Conservation (phyloP, 2,329 filamentous ascomycete species). For the Fusarium veterinarium region DNA sequence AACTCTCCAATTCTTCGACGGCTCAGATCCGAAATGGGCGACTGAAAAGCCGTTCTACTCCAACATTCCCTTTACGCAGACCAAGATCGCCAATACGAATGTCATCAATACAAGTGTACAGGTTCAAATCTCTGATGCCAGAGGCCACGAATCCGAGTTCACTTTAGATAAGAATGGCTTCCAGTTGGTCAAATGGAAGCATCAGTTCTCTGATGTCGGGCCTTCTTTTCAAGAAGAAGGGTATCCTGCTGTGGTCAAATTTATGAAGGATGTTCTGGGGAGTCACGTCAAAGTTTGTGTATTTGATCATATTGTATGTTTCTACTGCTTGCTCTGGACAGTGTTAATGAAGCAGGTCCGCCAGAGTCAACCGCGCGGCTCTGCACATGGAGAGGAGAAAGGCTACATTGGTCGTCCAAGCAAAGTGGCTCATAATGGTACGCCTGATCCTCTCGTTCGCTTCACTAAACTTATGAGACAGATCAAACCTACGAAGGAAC, state of each 20-base stretch:
- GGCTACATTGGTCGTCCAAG: not conserved
- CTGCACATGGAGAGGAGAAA: not conserved
- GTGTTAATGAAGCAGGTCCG: rapidly evolving
- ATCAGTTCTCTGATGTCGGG: not conserved
- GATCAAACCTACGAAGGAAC: not conserved
- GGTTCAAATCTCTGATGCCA: not conserved
- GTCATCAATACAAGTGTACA: not conserved
- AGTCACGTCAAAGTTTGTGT: not conserved
- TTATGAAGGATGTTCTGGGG: not conserved
- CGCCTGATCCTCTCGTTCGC: too few species aligned
- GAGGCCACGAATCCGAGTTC: not conserved
- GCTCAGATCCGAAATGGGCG: not conserved
- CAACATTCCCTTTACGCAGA: not conserved
- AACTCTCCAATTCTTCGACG: not conserved
- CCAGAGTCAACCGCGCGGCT: not conserved
- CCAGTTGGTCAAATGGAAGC: not conserved
- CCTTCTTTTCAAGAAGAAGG: not conserved
- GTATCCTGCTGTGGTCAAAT: not conserved
- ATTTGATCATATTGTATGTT: not conserved
- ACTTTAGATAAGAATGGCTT: rapidly evolving
- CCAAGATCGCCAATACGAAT: not conserved
- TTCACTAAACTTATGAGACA: not conserved
- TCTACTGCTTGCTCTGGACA: not conserved
- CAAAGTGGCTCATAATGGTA: not conserved
- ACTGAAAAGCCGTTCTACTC: not conserved